These are phyloP conservation scores for Coniochaeta hoffmannii DNA, from an alignment of 2,329 filamentous ascomycete species.

Conservation along the genomic window DNA sequence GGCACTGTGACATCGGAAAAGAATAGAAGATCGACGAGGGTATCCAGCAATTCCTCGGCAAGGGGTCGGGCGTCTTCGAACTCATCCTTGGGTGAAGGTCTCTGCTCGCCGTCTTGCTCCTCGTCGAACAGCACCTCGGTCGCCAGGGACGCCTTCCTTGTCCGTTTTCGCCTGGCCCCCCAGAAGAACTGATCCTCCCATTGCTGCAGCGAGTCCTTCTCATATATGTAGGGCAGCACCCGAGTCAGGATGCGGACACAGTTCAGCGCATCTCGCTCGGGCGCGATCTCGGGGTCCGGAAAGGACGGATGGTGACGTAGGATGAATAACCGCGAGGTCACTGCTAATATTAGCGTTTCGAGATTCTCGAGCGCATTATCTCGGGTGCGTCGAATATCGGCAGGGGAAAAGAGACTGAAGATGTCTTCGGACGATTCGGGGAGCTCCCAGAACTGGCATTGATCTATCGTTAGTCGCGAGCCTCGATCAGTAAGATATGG, in stretches of 20 bases:
- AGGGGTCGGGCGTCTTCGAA: conserved; percentile 81
- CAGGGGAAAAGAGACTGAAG: conserved; percentile 88
- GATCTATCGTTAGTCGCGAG: neutral
- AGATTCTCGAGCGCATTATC: conserved; percentile 81
- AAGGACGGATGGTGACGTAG: conserved; percentile 87
- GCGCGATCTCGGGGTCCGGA: conserved; percentile 76
- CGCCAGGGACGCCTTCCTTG: conserved; percentile 55
- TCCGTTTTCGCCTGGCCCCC: conserved; percentile 65
- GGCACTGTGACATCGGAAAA: conserved; percentile 85
- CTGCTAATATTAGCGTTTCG: conserved; percentile 77
- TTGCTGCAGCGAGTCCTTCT: conserved; percentile 69
- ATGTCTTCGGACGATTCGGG: conserved; percentile 94
- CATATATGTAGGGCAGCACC: conserved; percentile 84
- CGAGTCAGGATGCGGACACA: conserved; percentile 88
- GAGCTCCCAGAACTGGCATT: conserved; percentile 82
- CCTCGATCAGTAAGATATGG: neutral
- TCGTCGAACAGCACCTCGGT: conserved; percentile 83
- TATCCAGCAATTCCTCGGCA: conserved; percentile 88
- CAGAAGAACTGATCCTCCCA: conserved; percentile 98
- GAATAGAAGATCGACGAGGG: conserved; percentile 82
- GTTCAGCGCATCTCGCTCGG: conserved; percentile 84
- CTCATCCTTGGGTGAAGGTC: conserved; percentile 42
- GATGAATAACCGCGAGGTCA: conserved; percentile 75
- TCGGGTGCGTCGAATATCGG: conserved; percentile 80
- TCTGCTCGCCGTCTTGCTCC: conserved; percentile 46